phyloP scores from a whole-genome alignment of 1,284 basidiomycete species.

The Austropuccinia psidii region DNA sequence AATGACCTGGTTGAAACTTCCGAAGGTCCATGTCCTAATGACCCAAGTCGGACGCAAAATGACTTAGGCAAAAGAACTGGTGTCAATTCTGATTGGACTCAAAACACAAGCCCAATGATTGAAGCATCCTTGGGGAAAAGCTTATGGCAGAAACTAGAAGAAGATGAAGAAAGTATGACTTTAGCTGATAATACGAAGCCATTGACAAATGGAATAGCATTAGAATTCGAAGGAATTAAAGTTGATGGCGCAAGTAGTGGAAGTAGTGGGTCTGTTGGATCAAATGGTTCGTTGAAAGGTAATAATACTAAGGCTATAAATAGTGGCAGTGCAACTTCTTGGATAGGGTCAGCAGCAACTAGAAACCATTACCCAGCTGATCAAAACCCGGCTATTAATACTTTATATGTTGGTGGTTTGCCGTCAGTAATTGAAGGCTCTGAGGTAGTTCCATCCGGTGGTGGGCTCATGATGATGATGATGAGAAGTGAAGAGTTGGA shows the following conservation, averaged over 20 bases:
- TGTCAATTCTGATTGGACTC: too few relatives aligned
- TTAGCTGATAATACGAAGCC: background rate
- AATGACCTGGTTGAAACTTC: too few relatives aligned
- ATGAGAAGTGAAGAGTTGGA: conserved; percentile 57
- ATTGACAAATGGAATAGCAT: background rate
- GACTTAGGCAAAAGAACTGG: too few relatives aligned
- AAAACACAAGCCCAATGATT: too few relatives aligned
- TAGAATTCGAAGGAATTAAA: background rate
- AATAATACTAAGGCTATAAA: background rate
- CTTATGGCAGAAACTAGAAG: too few relatives aligned
- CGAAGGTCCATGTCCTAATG: too few relatives aligned
- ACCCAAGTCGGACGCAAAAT: too few relatives aligned
- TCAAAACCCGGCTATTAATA: conserved; percentile 88
- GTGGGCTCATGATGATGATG: conserved; percentile 37
- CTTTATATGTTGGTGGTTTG: conserved; percentile 86
- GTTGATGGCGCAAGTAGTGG: background rate
- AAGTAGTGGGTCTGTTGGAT: background rate
- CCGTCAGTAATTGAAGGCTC: conserved; percentile 50
- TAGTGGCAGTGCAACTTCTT: background rate
- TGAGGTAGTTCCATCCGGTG: conserved; percentile 36
- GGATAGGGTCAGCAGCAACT: background rate
- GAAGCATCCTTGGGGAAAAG: too few relatives aligned
- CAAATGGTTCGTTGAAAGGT: conserved; percentile 38
- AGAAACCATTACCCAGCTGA: conserved; percentile 59
- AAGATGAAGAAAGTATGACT: too few relatives aligned